These are phyloP conservation scores for Pichia manshurica DNA, from an alignment of 805 yeast genomes.

Conservation along the genomic window DNA sequence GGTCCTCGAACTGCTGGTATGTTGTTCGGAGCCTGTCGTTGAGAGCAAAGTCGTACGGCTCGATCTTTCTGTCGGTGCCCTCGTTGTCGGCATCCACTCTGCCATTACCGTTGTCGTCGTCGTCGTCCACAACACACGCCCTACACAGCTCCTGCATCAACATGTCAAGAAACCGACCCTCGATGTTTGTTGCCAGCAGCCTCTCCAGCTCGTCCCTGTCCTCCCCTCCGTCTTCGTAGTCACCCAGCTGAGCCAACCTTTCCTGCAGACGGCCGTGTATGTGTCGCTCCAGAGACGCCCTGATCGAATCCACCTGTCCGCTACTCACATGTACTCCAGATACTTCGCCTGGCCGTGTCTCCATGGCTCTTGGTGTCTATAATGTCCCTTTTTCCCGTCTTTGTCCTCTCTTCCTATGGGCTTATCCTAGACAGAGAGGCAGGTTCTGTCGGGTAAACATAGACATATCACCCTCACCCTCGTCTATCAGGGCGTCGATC, in stretches of 20 bases:
- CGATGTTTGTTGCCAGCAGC: background rate
- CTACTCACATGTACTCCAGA: background rate
- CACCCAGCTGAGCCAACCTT: background rate
- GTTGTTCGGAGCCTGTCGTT: slow-evolving; percentile 37
- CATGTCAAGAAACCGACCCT: background rate
- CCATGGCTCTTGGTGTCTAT: background rate
- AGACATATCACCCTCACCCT: no score
- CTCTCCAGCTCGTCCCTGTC: background rate
- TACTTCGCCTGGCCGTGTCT: slow-evolving; percentile 1
- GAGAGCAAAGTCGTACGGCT: slow-evolving; percentile 64
- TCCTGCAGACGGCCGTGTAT: background rate
- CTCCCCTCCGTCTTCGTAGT: background rate
- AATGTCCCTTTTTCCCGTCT: no score
- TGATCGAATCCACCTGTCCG: background rate
- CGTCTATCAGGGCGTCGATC: no score
- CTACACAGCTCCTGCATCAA: background rate
- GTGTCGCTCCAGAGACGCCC: background rate
- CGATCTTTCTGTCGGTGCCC: slow-evolving; percentile 36
- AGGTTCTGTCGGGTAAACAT: no score
- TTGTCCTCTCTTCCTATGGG: no score
- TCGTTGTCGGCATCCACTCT: background rate
- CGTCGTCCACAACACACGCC: background rate
- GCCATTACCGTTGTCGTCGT: no score
- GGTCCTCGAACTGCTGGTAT: slow-evolving; percentile 1
- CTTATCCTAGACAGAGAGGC: no score